Conservation (phyloP, 1,284 basidiomycete species). For the Tilletia caries region DNA sequence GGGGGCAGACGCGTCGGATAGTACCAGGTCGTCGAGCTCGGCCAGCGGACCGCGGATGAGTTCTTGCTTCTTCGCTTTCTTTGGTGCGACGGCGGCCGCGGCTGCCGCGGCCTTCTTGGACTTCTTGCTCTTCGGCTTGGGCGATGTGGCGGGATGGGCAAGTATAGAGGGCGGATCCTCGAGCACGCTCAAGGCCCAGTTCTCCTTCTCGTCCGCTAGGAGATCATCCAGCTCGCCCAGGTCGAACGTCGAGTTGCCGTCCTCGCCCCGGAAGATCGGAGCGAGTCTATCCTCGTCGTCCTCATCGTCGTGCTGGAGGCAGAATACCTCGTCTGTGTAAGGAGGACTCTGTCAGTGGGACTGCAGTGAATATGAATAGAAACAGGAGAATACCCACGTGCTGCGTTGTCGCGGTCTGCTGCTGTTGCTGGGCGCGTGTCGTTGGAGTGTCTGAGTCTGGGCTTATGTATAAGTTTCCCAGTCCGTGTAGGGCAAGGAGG, state of each 20-base stretch:
- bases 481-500: too few relatives aligned
- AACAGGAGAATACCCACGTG: conserved; percentile 48
- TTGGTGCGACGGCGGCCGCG: background rate
- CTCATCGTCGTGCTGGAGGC: conserved; percentile 18
- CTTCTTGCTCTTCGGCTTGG: background rate
- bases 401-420: conserved; percentile 53
- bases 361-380: background rate
- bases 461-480: too few relatives aligned
- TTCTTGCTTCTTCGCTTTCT: too few relatives aligned
- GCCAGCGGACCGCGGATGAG: background rate
- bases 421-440: background rate
- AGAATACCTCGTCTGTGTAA: background rate
- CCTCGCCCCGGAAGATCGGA: conserved; percentile 21
- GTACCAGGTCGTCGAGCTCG: background rate
- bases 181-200: background rate
- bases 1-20: background rate
- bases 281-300: conserved; percentile 46
- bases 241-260: conserved; percentile 23
- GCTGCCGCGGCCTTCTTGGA: background rate
- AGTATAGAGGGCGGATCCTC: background rate
- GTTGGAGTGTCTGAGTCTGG: background rate
- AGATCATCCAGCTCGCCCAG: conserved; percentile 35
- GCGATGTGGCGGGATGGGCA: background rate
- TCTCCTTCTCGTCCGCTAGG: conserved; percentile 36
- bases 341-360: background rate